These are phyloP conservation scores for Globisporangium echinulatum DNA, from an alignment of 352 stramenopile genomes.

Conservation along the genomic window DNA sequence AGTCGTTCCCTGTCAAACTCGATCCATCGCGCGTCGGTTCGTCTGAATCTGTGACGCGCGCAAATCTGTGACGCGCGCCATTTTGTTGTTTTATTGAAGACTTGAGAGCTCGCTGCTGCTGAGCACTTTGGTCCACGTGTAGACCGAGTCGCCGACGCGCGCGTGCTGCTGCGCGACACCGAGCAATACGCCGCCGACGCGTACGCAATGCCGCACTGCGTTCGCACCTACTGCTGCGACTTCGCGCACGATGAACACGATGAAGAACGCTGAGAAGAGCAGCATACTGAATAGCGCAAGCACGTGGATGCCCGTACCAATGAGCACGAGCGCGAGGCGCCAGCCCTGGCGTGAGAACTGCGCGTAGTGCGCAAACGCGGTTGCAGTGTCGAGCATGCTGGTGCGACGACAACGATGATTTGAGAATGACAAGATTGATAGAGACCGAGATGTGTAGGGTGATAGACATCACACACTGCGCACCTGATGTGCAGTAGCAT, in stretches of 20 bases:
- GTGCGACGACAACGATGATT: neutral
- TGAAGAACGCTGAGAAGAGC: constrained; percentile 4
- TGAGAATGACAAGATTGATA: no score
- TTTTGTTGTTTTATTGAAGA: constrained; percentile 1
- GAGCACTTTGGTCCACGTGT: constrained; percentile 7
- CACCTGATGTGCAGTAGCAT: no score
- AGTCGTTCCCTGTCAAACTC: no score
- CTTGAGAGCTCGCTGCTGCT: constrained; percentile 10
- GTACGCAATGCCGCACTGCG: constrained; percentile 2
- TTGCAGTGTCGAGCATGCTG: neutral
- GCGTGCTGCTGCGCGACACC: constrained; percentile 3
- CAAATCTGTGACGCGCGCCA: no score
- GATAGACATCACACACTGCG: no score
- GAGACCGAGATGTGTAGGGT: no score
- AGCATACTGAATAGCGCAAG: constrained; percentile 4
- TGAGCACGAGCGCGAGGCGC: constrained; percentile 8
- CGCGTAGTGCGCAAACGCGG: constrained; percentile 3
- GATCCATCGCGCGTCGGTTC: no score
- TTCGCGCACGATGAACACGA: constrained; percentile 9
- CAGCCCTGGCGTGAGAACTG: constrained; percentile 9
- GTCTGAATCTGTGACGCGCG: no score
- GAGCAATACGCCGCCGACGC: neutral
- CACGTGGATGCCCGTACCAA: neutral
- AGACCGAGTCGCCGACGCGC: constrained; percentile 3
- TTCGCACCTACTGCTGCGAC: neutral